phyloP scores from a whole-genome alignment of 192 early-diverging fungal species.

The Physocladia obscura region DNA sequence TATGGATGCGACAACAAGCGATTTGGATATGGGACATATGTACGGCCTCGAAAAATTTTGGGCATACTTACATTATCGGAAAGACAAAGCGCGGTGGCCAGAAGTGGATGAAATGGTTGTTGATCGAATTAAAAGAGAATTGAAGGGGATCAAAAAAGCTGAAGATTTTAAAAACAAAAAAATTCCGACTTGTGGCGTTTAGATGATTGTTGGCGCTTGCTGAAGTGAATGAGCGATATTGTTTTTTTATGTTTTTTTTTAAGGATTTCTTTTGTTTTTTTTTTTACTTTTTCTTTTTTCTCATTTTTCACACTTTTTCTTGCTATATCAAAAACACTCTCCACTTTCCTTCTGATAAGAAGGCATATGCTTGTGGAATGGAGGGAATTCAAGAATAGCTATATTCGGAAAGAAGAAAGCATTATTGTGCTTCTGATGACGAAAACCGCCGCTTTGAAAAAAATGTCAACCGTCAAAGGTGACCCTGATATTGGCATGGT shows the following conservation, averaged over 20 bases:
- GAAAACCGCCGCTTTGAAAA: too few species aligned
- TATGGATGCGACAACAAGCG: slow-evolving; percentile 75
- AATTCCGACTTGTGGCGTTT: not conserved
- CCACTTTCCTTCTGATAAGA: too few species aligned
- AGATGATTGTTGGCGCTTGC: not conserved
- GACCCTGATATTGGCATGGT: too few species aligned
- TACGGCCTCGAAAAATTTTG: slow-evolving; percentile 97
- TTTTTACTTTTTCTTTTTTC: slow-evolving; percentile 2
- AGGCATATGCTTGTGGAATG: too few species aligned
- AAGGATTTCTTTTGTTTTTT: slow-evolving; percentile 1
- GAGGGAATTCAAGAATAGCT: not conserved
- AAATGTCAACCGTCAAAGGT: too few species aligned
- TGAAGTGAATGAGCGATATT: not conserved
- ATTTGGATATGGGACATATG: slow-evolving; percentile 59
- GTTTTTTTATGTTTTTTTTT: not conserved
- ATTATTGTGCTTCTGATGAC: too few species aligned
- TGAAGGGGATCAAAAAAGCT: slow-evolving; percentile 20
- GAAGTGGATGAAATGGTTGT: slow-evolving; percentile 41
- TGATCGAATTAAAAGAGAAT: slow-evolving; percentile 29
- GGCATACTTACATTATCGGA: slow-evolving; percentile 88
- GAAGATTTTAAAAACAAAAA: slow-evolving; percentile 31
- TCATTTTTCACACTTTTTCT: not conserved
- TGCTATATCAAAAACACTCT: too few species aligned
- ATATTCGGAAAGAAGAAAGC: too few species aligned
- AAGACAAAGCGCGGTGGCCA: slow-evolving; percentile 65